These are phyloP conservation scores for Pythium phragmitis DNA, from an alignment of 352 stramenopile species.

Conservation along the genomic window DNA sequence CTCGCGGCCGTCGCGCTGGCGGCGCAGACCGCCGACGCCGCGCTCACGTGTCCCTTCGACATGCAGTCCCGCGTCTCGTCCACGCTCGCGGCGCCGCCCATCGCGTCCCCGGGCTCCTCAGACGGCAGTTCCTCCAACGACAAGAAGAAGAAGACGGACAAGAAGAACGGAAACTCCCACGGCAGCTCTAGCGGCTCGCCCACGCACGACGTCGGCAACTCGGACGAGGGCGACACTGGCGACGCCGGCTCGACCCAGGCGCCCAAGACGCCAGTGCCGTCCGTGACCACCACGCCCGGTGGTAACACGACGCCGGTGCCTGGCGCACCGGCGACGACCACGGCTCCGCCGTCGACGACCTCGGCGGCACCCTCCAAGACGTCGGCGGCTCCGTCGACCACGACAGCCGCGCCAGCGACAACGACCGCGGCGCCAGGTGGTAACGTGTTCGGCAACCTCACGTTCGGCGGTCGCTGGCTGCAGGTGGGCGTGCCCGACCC, in stretches of 20 bases:
- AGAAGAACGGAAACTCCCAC: slow-evolving; percentile 22
- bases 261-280: slow-evolving; percentile 18
- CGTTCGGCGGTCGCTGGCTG: neutral
- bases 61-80: slow-evolving; percentile 57
- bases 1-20: slow-evolving; percentile 27
- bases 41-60: slow-evolving; percentile 59
- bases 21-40: slow-evolving; percentile 21
- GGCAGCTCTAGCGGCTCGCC: slow-evolving; percentile 17
- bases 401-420: neutral
- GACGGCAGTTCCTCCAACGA: slow-evolving; percentile 22
- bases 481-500: neutral
- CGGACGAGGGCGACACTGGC: slow-evolving; percentile 22
- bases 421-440: neutral
- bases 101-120: slow-evolving; percentile 28
- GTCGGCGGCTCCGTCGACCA: slow-evolving; percentile 4
- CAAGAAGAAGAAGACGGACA: slow-evolving; percentile 20
- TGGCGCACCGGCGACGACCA: slow-evolving; percentile 27
- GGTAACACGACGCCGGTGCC: slow-evolving; percentile 22
- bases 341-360: slow-evolving; percentile 10
- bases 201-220: slow-evolving; percentile 22
- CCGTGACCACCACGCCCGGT: slow-evolving; percentile 13
- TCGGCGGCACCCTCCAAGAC: slow-evolving; percentile 17
- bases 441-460: neutral
- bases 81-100: slow-evolving; percentile 60
- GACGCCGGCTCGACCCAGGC: slow-evolving; percentile 16